A percentile compares a stretch with the other conserved stretches of the same genome.
Conservation (phyloP, 1,139 yeast genomes). For the Pneumocystis carinii region DNA sequence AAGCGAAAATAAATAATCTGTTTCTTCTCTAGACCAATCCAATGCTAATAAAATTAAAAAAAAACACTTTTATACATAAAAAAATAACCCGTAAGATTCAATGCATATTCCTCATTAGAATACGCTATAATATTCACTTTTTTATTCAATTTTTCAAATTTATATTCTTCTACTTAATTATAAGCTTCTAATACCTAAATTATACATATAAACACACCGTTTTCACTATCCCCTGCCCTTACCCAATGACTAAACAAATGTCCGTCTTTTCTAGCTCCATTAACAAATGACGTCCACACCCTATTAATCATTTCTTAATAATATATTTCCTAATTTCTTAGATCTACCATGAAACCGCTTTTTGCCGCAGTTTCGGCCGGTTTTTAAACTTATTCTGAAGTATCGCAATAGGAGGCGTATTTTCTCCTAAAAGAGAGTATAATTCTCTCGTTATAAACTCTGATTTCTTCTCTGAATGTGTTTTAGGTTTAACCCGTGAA, state of each 20-base stretch:
- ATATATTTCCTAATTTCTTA: background rate
- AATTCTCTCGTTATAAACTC: slow-evolving; percentile 86
- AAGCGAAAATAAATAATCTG: slow-evolving; percentile 55
- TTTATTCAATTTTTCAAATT: slow-evolving; percentile 63
- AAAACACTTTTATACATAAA: slow-evolving; percentile 22
- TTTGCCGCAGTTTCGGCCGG: slow-evolving; percentile 42
- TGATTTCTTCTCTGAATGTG: slow-evolving; percentile 18
- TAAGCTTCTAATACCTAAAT: background rate
- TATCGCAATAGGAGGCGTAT: slow-evolving; percentile 69
- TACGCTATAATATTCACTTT: slow-evolving; percentile 56
- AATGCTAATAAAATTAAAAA: slow-evolving; percentile 21
- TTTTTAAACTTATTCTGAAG: slow-evolving; percentile 45
- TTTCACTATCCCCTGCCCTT: slow-evolving; percentile 41
- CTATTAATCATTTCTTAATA: slow-evolving; percentile 3
- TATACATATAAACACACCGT: slow-evolving; percentile 9
- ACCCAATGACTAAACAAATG: slow-evolving; percentile 69
- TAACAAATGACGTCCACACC: slow-evolving; percentile 44
- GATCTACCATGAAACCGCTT: slow-evolving; percentile 61
- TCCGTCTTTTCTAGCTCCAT: slow-evolving; percentile 36
- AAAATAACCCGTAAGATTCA: slow-evolving; percentile 26
- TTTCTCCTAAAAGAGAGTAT: slow-evolving; percentile 76
- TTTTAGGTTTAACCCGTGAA: background rate
- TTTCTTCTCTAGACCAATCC: slow-evolving; percentile 66
- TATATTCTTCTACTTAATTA: slow-evolving; percentile 35
- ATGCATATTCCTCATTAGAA: slow-evolving; percentile 48